Percentiles rank a stretch among this genome's conserved stretches.
These are phyloP conservation scores for Sphaerosporella brunnea DNA, from an alignment of 495 filamentous ascomycete genomes.

Conservation along the genomic window DNA sequence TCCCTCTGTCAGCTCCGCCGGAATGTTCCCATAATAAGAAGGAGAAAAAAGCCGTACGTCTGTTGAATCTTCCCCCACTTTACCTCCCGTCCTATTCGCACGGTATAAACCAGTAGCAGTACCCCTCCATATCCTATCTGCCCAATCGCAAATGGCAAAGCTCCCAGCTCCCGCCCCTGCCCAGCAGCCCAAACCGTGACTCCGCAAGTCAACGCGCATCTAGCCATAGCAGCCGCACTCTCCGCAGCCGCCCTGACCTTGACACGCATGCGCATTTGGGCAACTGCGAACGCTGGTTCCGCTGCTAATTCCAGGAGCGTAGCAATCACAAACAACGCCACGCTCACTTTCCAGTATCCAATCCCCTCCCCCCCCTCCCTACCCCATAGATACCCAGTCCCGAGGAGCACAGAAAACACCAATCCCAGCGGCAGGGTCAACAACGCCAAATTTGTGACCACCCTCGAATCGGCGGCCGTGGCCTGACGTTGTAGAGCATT, in stretches of 20 bases:
- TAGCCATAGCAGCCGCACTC: slow-evolving; percentile 52
- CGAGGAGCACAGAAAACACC: slow-evolving; percentile 42
- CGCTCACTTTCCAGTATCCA: slow-evolving; percentile 23
- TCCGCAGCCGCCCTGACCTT: slow-evolving; percentile 65
- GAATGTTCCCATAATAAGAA: too few species aligned
- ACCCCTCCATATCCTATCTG: slow-evolving; percentile 58
- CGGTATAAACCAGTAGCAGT: slow-evolving; percentile 49
- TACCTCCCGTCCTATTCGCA: slow-evolving; percentile 30
- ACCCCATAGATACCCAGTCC: slow-evolving; percentile 44
- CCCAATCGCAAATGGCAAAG: slow-evolving; percentile 76
- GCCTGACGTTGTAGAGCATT: slow-evolving; percentile 70
- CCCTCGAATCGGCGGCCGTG: slow-evolving; percentile 13
- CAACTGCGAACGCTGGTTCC: slow-evolving; percentile 71
- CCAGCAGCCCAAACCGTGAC: slow-evolving; percentile 37
- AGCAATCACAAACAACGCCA: slow-evolving; percentile 56
- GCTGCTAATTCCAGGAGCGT: slow-evolving; percentile 60
- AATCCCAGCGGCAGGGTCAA: slow-evolving; percentile 54
- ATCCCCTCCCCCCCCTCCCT: slow-evolving; percentile 25
- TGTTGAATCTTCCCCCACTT: background rate
- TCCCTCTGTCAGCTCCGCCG: too few species aligned
- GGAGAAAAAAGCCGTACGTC: too few species aligned
- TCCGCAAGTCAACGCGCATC: slow-evolving; percentile 54
- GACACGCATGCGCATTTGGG: slow-evolving; percentile 64
- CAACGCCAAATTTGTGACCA: slow-evolving; percentile 73
- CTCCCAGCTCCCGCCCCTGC: slow-evolving; percentile 43